Conservation (phyloP, 306 rosid genomes). For the Fragaria vesca region DNA sequence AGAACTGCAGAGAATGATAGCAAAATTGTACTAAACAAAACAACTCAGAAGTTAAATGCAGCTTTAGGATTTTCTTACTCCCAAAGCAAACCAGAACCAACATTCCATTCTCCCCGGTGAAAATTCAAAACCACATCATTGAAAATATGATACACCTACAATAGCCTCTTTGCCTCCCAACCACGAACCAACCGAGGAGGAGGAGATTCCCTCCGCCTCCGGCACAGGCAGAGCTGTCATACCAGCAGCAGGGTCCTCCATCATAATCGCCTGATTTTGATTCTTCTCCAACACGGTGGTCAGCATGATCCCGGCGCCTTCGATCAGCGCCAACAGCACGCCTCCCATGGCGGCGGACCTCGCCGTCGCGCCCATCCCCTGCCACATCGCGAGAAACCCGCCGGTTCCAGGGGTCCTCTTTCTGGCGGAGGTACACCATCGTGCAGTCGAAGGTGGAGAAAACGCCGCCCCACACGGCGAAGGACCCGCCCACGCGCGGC, state of each 20-base stretch:
- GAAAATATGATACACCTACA: too few relatives aligned
- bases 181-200: constrained; percentile 30
- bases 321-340: constrained; percentile 65
- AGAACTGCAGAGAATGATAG: neutral
- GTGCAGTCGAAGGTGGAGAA: constrained; percentile 85
- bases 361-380: constrained; percentile 57
- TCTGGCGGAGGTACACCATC: constrained; percentile 80
- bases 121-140: too few relatives aligned
- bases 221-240: constrained; percentile 29
- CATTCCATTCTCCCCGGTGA: neutral
- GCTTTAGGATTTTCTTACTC: neutral
- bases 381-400: constrained; percentile 79
- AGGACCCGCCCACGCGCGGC: too few relatives aligned
- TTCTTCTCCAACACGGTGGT: constrained; percentile 60
- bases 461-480: constrained; percentile 83
- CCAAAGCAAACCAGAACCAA: neutral
- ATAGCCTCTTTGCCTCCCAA: constrained; percentile 41
- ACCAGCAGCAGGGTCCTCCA: constrained; percentile 46
- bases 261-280: constrained; percentile 27
- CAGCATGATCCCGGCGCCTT: constrained; percentile 92
- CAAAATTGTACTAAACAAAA: too few relatives aligned
- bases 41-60: neutral
- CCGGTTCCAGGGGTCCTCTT: constrained; percentile 98
- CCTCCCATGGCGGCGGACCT: constrained; percentile 63
- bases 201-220: neutral